Evolutionary conservation across 441 rosid genomes (phyloP), one percentile per base, ranked within the genome.

Genomic region (Flueggea neowawraea): DNA sequence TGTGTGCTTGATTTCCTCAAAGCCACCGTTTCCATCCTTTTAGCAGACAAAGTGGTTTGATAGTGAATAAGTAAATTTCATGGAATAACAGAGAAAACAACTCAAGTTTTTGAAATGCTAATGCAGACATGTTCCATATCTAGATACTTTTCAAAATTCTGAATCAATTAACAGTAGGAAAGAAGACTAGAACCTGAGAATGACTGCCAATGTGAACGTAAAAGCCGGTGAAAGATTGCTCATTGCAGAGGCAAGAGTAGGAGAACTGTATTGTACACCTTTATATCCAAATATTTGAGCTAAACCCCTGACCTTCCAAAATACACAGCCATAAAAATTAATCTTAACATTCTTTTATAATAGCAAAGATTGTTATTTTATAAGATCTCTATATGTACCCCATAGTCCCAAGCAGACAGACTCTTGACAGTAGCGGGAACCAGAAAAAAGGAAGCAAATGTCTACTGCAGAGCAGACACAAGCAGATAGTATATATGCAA

Each of bases 161-260:
- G 22, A 12, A 10, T 28, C n/a, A 13, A 13, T 33, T 5, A 10
- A 56, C 55, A 10, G 47, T 9, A 2, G 22, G 47, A 31, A 31
- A 51, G 61, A 62, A n/a, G 28, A 22, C 28, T 22, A 22, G 16
- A 52, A 84, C 86, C 93, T 78, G 88, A 81, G 79, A 77, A 87
- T 31, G 77, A 83, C 45, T 22, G 88, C 88, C 0, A 86, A 78
- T 12, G 78, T 63, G 80, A 86, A 86, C 31, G 91, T 86, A 31
- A 83, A 82, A 62, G 91, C 84, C 39, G 89, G 89, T 14, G 82
- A 75, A 57, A 86, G 85, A 73, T 77, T 86, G 72, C 85, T 76
- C 73, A 84, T 79, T 39, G 92, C 92, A 55, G 89, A 84, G 75
- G 87, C 82, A 61, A 84, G 84, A 53, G 92, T 82, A n/a, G 92